Conservation (phyloP, 202 grass and related monocot species). For the Cymbopogon flexuosus region DNA sequence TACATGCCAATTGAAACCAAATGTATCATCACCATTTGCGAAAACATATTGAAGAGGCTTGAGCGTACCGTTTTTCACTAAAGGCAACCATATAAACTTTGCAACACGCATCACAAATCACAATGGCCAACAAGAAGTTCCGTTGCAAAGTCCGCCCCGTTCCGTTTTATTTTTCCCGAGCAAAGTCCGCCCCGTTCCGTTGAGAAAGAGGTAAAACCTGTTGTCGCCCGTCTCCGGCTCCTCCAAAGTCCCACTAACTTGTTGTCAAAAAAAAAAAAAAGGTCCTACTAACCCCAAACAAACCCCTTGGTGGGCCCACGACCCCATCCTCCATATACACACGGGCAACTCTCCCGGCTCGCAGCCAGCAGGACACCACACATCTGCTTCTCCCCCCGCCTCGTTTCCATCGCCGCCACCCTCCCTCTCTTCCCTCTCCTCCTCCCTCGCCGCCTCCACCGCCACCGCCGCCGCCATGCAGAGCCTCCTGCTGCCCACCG, state of each 20-base stretch:
- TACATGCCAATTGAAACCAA: too few species aligned
- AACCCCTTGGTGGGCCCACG: conserved; percentile 5
- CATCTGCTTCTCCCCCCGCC: background rate
- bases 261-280: too few species aligned
- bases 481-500: conserved; percentile 47
- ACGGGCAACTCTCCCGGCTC: background rate
- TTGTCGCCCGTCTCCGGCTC: background rate
- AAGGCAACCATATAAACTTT: background rate
- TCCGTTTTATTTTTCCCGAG: background rate
- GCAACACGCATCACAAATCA: background rate
- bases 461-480: conserved; percentile 36
- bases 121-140: background rate
- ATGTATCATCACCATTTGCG: too few species aligned
- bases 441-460: background rate
- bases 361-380: background rate
- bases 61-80: background rate
- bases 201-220: conserved; percentile 11
- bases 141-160: conserved; percentile 20
- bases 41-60: too few species aligned
- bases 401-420: conserved; percentile 66
- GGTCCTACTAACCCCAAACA: background rate
- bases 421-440: too few species aligned
- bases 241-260: conserved; percentile 32
- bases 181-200: conserved; percentile 6
- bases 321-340: conserved; percentile 28